Conservation (phyloP, 257 asterid genomes). For the Anisodus acutangulus region DNA sequence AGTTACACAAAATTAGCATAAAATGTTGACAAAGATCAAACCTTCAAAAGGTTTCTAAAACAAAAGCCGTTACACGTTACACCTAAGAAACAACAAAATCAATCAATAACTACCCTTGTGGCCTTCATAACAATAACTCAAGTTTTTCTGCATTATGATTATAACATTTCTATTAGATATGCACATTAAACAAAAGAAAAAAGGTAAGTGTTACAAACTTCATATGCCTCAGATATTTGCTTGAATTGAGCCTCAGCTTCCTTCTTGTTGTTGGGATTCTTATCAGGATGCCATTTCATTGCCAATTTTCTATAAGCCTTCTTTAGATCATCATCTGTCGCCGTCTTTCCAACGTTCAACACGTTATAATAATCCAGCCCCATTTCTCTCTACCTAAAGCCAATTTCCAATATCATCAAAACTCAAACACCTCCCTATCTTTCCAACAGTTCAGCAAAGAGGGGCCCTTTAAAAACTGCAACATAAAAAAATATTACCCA, state of each 20-base stretch:
- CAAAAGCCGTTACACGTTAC: neutral
- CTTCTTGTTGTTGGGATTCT: slow-evolving; percentile 72
- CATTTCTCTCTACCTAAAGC: slow-evolving; percentile 41
- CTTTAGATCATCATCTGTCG: slow-evolving; percentile 91
- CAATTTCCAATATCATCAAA: slow-evolving; percentile 14
- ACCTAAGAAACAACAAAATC: slow-evolving; percentile 13
- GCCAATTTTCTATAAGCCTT: slow-evolving; percentile 85
- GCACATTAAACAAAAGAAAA: neutral
- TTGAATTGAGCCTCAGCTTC: slow-evolving; percentile 93
- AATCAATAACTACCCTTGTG: neutral
- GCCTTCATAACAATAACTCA: neutral
- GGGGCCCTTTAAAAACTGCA: slow-evolving; percentile 8
- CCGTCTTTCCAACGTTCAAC: slow-evolving; percentile 66
- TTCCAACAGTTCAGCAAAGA: slow-evolving; percentile 3
- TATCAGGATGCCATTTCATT: slow-evolving; percentile 98
- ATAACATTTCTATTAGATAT: neutral
- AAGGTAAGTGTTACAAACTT: slow-evolving; percentile 44
- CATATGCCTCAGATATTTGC: slow-evolving; percentile 92
- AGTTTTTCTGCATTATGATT: neutral
- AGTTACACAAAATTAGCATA: neutral
- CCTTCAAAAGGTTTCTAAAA: neutral
- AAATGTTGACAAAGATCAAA: neutral
- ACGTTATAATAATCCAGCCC: slow-evolving; percentile 79
- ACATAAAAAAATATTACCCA: neutral
- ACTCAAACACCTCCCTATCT: neutral